These are phyloP conservation scores for Clarireedia monteithiana DNA, from an alignment of 2,329 filamentous ascomycete genomes.

Conservation along the genomic window DNA sequence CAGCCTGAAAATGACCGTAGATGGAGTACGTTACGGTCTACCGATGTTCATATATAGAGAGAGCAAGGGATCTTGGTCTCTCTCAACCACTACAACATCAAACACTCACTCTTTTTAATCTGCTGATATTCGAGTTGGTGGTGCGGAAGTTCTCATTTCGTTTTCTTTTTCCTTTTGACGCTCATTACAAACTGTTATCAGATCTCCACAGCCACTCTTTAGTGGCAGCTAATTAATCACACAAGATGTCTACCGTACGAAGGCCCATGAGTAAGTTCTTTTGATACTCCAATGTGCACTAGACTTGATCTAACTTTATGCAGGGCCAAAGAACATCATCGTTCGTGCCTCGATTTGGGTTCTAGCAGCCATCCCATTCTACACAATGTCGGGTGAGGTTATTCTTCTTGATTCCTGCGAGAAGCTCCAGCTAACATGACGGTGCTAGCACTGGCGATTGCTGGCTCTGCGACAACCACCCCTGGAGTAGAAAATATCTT, in stretches of 20 bases:
- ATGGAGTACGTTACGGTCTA: neutral
- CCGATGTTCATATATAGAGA: constrained; percentile 1
- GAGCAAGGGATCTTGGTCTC: neutral
- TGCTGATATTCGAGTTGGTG: neutral
- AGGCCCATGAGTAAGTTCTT: constrained; percentile 6
- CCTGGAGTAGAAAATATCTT: constrained; percentile 4
- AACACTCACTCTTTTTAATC: neutral
- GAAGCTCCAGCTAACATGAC: neutral
- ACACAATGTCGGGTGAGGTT: neutral
- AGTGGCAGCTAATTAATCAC: neutral
- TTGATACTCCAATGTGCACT: neutral
- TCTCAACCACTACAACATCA: neutral
- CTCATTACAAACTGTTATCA: neutral
- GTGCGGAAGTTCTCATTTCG: neutral
- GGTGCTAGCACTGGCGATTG: constrained; percentile 2
- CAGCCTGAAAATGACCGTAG: too few species aligned
- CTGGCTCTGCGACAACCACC: constrained; percentile 2
- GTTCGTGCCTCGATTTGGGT: constrained; percentile 4
- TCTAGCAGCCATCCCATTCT: constrained; percentile 3
- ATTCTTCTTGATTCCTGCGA: neutral
- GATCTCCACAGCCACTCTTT: neutral
- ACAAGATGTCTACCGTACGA: constrained; percentile 2
- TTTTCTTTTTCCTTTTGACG: neutral
- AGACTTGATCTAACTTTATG: neutral
- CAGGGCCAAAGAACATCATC: constrained; percentile 5